Evolutionary conservation across 2,329 filamentous ascomycete genomes (phyloP), one percentile per base, ranked within the genome.

Genomic region (Colletotrichum zoysiae): DNA sequence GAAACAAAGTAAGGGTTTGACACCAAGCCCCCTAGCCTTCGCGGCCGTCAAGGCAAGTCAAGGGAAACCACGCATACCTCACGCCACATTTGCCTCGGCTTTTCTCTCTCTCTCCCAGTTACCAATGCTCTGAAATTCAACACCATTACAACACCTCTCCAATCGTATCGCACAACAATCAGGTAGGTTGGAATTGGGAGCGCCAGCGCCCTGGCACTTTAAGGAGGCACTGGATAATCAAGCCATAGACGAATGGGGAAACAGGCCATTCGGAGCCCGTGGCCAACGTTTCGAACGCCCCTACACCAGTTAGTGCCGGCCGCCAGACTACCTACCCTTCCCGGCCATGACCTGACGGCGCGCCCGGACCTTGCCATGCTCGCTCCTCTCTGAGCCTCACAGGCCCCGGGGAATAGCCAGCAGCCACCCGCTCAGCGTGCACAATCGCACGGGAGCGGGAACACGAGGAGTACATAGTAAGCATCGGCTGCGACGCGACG

Each of bases 381-480:
- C 23, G 4, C 26, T 33, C 23, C 35, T 14, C 23, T 40, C 59
- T 26, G n/a, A 33, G 18, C 38, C 30, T 51, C 46, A 14, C 12
- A 20, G 14, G 3, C 57, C 26, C 48, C 33, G 38, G 48, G 48
- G n/a, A 48, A 33, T 8, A 46, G 40, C 30, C 50, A 56, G 23
- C 50, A 61, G 57, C 68, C 68, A 57, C 57, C 63, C 57, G 56
- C 58, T 50, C 57, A 70, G 50, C 64, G 64, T 57, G 30, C 48
- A 18, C 56, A 40, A 44, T 46, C 26, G 56, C 26, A 23, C 23
- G 40, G 59, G 16, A 51, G 64, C 57, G 42, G 50, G 58, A 57
- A 57, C 20, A 33, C 30, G 26, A 48, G 42, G 59, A 62, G 44
- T n/a, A n/a, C n/a, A n/a, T n/a, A n/a, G n/a, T 35, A 8, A n/a